A percentile compares a stretch with the other conserved stretches of the same genome.
phyloP scores from a whole-genome alignment of 2,329 filamentous ascomycete species.

The Nigrospora sphaerica region DNA sequence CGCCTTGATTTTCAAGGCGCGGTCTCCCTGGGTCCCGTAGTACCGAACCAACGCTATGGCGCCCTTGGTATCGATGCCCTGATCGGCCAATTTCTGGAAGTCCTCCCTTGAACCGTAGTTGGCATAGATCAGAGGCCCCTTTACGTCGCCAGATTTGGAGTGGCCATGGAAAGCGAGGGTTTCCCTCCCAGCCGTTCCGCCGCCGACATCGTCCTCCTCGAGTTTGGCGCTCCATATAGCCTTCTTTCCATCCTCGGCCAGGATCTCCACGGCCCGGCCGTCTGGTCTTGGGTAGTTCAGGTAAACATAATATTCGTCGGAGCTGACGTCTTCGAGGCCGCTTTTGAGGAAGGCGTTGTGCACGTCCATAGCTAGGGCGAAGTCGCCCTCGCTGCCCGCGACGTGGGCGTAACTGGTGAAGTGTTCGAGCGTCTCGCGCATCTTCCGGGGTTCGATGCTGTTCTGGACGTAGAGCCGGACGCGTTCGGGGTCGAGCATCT shows the following conservation, averaged over 20 bases:
- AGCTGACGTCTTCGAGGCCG: slow-evolving; percentile 65
- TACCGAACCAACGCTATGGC: slow-evolving; percentile 81
- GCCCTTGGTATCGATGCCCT: slow-evolving; percentile 66
- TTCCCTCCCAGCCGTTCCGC: slow-evolving; percentile 56
- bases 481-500: slow-evolving; percentile 77
- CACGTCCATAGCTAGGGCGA: slow-evolving; percentile 77
- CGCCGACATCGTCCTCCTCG: slow-evolving; percentile 70
- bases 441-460: slow-evolving; percentile 61
- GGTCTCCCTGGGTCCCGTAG: slow-evolving; percentile 65
- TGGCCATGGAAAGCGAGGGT: slow-evolving; percentile 82
- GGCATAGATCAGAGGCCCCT: slow-evolving; percentile 80
- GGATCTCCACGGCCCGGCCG: slow-evolving; percentile 74
- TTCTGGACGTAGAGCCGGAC: slow-evolving; percentile 69
- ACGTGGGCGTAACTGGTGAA: slow-evolving; percentile 83
- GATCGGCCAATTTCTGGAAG: slow-evolving; percentile 65
- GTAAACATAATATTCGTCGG: slow-evolving; percentile 82
- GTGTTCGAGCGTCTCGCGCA: slow-evolving; percentile 67
- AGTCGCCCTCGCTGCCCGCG: slow-evolving; percentile 90
- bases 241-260: slow-evolving; percentile 56
- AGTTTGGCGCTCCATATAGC: slow-evolving; percentile 71
- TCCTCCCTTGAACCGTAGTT: slow-evolving; percentile 87
- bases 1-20: slow-evolving; percentile 78
- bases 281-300: slow-evolving; percentile 79
- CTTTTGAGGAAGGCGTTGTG: slow-evolving; percentile 67
- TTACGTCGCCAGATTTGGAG: slow-evolving; percentile 79